Evolutionary conservation across 2,329 filamentous ascomycete species (phyloP), one percentile per base, ranked within the genome.

Genomic region (Ceratocystis lukuohia): DNA sequence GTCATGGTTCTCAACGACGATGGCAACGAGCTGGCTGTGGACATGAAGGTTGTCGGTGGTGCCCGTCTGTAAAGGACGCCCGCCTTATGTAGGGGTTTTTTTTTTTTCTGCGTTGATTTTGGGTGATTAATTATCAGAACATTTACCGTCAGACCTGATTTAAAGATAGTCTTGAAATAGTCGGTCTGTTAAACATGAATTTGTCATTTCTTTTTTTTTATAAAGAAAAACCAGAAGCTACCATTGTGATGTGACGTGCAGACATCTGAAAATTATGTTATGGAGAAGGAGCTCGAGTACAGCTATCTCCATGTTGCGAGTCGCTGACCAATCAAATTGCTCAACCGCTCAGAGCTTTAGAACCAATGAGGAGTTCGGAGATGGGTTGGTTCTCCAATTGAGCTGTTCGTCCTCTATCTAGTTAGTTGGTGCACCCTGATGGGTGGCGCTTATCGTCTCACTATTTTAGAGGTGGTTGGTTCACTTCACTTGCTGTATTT

Each of bases 31-130:
- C 86, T 99, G 75, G 92, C 89, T 73, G 94, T 99, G 72, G 94
- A 99, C 85, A 94, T 95, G 86, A 97, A 96, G 89, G 89, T 96
- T 75, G 89, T 97, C 76, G 94, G 99, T 81, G 84, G 84, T 75
- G 86, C 84, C 71, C 82, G 82, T 73, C 78, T 87, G 77, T 87
- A 85, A 80, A 22, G 25, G 72, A n/a, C 10, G 48, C n/a, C 25
- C 12, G 20, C n/a, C 20, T 20, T 30, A 2, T 61, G 41, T 20
- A 66, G 59, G 59, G 61, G n/a, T n/a, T 63, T 22, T 46, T 22
- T 41, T 25, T 61, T 45, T 62, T 63, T 59, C 59, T 65, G 62
- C 50, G 41, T 64, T 64, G 62, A 30, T 56, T 65, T 65, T 65
- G 41, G 41, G 46, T 65, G 62, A 48, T 65, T 65, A 65, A 56